phyloP scores from a whole-genome alignment of 768 basidiomycete species.

The Trametes punicea region DNA sequence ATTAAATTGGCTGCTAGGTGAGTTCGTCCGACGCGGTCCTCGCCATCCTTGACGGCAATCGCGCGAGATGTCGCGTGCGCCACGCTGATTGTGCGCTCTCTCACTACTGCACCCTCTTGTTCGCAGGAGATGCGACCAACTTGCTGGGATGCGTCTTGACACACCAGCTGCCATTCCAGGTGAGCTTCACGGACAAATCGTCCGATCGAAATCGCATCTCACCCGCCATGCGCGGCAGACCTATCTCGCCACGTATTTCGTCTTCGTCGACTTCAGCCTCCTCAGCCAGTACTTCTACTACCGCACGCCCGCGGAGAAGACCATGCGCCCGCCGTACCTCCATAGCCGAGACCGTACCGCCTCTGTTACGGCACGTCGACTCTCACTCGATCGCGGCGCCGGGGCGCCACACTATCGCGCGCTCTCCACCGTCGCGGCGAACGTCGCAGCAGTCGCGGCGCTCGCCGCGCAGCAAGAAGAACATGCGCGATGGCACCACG shows the following conservation, averaged over 20 bases:
- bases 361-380: constrained; percentile 34
- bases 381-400: constrained; percentile 50
- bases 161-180: constrained; percentile 92
- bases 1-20: constrained; percentile 89
- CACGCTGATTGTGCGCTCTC: background rate
- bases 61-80: constrained; percentile 21
- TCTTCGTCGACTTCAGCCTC: constrained; percentile 73
- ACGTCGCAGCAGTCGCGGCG: constrained; percentile 69
- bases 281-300: constrained; percentile 85
- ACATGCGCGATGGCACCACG: constrained; percentile 31
- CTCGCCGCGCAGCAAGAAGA: constrained; percentile 63
- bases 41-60: constrained; percentile 11
- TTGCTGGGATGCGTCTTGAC: constrained; percentile 90
- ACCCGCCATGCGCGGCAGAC: constrained; percentile 46
- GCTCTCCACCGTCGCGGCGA: constrained; percentile 64
- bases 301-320: constrained; percentile 28
- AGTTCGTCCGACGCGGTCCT: constrained; percentile 25
- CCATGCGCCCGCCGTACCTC: constrained; percentile 12
- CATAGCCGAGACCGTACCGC: constrained; percentile 16
- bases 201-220: background rate
- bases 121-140: constrained; percentile 86
- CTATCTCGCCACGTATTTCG: constrained; percentile 90
- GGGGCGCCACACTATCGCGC: constrained; percentile 63
- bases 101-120: background rate
- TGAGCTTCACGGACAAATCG: constrained; percentile 33